These are phyloP conservation scores for Raphanus hybrid DNA, from an alignment of 441 rosid genomes.

Conservation along the genomic window DNA sequence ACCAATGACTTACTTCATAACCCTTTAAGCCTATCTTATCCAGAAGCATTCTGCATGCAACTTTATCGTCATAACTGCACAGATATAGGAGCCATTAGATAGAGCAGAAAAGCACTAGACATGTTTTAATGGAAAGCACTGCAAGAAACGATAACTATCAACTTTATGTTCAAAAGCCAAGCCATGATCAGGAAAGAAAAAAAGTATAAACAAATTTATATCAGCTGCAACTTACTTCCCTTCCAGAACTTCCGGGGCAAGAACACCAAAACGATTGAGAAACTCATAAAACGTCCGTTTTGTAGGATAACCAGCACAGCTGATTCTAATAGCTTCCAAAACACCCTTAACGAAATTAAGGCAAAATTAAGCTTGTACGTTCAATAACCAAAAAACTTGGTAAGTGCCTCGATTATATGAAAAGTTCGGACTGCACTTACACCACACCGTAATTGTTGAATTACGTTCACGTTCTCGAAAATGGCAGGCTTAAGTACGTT, in stretches of 20 bases:
- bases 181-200: constrained; percentile 8
- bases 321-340: constrained; percentile 99
- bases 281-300: constrained; percentile 96
- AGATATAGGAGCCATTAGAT: constrained; percentile 35
- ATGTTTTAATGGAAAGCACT: neutral
- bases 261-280: constrained; percentile 98
- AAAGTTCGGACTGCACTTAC: constrained; percentile 65
- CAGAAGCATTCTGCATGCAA: constrained; percentile 93
- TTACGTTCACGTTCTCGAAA: constrained; percentile 92
- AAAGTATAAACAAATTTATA: constrained; percentile 3
- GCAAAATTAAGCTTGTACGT: constrained; percentile 19
- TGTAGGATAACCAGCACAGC: constrained; percentile 99
- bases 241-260: constrained; percentile 96
- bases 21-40: constrained; percentile 92
- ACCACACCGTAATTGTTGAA: constrained; percentile 99
- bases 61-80: constrained; percentile 90
- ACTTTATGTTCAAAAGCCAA: constrained; percentile 4
- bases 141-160: constrained; percentile 24
- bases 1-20: constrained; percentile 77
- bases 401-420: neutral
- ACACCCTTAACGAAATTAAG: constrained; percentile 73
- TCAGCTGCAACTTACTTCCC: constrained; percentile 79
- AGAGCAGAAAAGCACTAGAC: constrained; percentile 22
- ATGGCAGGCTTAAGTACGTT: constrained; percentile 95
- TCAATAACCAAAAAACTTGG: constrained; percentile 5